Evolutionary conservation across 1,139 yeast genomes (phyloP), one percentile per base, ranked within the genome.

Genomic region (Taphrina wiesneri): DNA sequence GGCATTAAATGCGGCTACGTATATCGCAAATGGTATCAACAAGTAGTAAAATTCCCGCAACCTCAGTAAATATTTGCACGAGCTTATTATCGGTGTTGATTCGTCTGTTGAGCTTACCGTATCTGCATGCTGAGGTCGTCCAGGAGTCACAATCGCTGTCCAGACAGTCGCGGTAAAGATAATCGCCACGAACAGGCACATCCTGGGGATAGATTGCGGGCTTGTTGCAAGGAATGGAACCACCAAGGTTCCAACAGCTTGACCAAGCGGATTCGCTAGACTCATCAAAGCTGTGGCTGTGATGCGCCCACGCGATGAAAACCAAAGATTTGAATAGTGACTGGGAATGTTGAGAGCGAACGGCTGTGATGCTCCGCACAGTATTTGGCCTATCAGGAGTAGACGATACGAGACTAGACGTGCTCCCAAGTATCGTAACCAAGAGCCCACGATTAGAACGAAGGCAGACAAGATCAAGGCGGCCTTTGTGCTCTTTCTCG

Each of bases 1-100:
- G 17, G 78, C 74, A 65, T 76, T 76, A 72, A 76, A 76, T 62
- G 75, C 72, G n/a, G 77, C 78, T 32, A 76, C 78, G 59, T 74
- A 75, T 61, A 75, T 69, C 23, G 77, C 70, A 62, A 76, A 76
- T 71, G 75, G 70, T 64, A 67, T 26, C 34, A 74, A 69, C 17
- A 74, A 69, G 28, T 71, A 70, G 52, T 73, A 41, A 60, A 74
- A 76, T 21, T 66, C 66, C 9, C 60, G 45, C 56, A 69, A 70
- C 5, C 23, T 17, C 4, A 49, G 36, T 23, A 49, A 36, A 17
- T 6, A 7, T 25, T 23, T 45, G 30, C 26, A 21, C n/a, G 51
- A 45, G 25, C 28, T n/a, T 78, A 78, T 3, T 56, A 65, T 2
- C 69, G 69, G 17, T 77, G 77, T 15, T 72, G 72, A 30, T 72